A percentile compares a stretch with the other conserved stretches of the same genome.
Evolutionary conservation across 2,329 filamentous ascomycete genomes (phyloP).

Genomic region (Neonectria faginata): DNA sequence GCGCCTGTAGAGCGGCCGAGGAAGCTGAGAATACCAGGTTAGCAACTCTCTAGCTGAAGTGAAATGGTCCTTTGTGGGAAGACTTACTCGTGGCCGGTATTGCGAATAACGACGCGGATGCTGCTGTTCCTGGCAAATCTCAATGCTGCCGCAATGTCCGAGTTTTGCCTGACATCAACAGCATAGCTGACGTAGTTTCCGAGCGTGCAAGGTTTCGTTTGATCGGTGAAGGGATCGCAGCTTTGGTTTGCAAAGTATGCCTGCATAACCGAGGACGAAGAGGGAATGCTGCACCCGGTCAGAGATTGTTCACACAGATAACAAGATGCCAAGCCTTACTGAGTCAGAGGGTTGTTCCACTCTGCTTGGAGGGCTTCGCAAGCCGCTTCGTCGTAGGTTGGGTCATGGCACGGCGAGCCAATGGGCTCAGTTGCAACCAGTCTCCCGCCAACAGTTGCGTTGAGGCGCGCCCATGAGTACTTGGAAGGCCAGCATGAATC

Average conservation of each 20-base stretch:
- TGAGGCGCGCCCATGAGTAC: constrained; percentile 61
- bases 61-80: background rate
- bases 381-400: constrained; percentile 55
- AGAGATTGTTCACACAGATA: background rate
- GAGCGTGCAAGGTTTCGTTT: constrained; percentile 54
- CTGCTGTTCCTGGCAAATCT: constrained; percentile 54
- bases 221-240: constrained; percentile 51
- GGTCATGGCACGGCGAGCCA: constrained; percentile 64
- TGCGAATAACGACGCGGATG: constrained; percentile 51
- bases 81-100: constrained; percentile 47
- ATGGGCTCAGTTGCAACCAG: constrained; percentile 66
- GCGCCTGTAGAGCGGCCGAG: constrained; percentile 53
- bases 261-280: constrained; percentile 56
- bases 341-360: constrained; percentile 51
- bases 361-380: constrained; percentile 54
- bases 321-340: constrained; percentile 41
- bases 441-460: constrained; percentile 61
- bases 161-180: constrained; percentile 48
- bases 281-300: constrained; percentile 45
- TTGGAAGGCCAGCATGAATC: constrained; percentile 61
- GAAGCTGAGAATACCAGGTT: constrained; percentile 20
- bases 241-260: constrained; percentile 53
- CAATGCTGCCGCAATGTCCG: constrained; percentile 50
- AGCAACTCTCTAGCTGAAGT: background rate
- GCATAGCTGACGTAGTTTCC: constrained; percentile 58